Percentiles rank a stretch among this genome's conserved stretches.
Evolutionary conservation across 2,329 filamentous ascomycete species (phyloP).

Genomic region (Pseudogymnoascus sp.): DNA sequence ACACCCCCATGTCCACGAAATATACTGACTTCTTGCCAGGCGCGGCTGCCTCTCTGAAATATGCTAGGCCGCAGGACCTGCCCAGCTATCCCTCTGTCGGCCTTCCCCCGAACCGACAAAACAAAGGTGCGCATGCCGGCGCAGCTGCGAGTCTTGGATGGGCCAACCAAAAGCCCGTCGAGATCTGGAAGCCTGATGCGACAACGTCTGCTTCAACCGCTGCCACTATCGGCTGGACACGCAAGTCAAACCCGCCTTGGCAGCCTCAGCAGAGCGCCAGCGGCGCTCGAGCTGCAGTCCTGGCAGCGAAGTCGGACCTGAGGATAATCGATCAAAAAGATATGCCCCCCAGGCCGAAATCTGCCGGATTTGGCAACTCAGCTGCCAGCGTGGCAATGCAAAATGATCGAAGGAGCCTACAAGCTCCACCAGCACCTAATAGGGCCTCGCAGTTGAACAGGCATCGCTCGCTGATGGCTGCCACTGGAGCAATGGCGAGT

Average conservation of each 20-base stretch:
- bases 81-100: conserved; percentile 66
- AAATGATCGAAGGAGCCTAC: conserved; percentile 33
- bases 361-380: conserved; percentile 45
- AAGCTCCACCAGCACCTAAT: conserved; percentile 28
- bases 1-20: conserved; percentile 11
- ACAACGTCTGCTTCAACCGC: conserved; percentile 52
- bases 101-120: conserved; percentile 32
- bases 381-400: conserved; percentile 62
- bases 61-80: conserved; percentile 63
- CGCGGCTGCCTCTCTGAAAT: conserved; percentile 55
- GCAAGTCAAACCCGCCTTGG: conserved; percentile 46
- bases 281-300: conserved; percentile 65
- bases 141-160: conserved; percentile 69
- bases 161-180: conserved; percentile 55
- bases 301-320: conserved; percentile 44
- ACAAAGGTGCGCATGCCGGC: conserved; percentile 52
- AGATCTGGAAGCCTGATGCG: conserved; percentile 58
- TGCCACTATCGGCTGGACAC: conserved; percentile 50
- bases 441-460: conserved; percentile 30
- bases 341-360: background rate
- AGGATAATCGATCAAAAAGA: conserved; percentile 23
- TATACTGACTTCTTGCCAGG: conserved; percentile 31
- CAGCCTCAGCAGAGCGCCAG: conserved; percentile 55
- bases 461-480: conserved; percentile 63
- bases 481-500: conserved; percentile 63